phyloP scores from a whole-genome alignment of 1,284 basidiomycete genomes.

The Trichosporon faecale region DNA sequence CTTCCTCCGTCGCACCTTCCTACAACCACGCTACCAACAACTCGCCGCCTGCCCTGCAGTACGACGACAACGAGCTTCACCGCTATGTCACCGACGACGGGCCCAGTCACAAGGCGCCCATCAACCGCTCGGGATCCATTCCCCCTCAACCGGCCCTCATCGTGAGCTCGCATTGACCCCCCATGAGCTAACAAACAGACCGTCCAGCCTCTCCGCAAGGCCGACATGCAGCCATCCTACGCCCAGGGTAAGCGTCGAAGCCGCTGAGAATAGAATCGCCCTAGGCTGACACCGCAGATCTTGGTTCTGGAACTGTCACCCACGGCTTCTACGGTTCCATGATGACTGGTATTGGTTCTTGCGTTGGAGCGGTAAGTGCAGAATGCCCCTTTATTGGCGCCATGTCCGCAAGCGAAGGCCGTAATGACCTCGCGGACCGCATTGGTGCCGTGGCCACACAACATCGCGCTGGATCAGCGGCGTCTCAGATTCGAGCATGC shows the following conservation, averaged over 20 bases:
- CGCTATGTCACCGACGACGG: slow-evolving; percentile 46
- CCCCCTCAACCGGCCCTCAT: slow-evolving; percentile 11
- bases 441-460: too few relatives aligned
- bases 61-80: slow-evolving; percentile 38
- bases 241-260: slow-evolving; percentile 64
- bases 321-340: slow-evolving; percentile 83
- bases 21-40: slow-evolving; percentile 7
- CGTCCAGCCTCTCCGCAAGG: slow-evolving; percentile 49
- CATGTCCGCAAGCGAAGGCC: not conserved
- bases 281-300: not conserved
- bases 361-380: slow-evolving; percentile 47
- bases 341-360: slow-evolving; percentile 59
- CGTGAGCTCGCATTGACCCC: not conserved
- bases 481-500: too few relatives aligned
- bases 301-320: not conserved
- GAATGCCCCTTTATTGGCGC: not conserved
- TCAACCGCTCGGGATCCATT: not conserved
- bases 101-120: slow-evolving; percentile 35
- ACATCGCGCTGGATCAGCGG: too few relatives aligned
- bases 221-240: slow-evolving; percentile 65
- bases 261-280: not conserved
- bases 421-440: too few relatives aligned
- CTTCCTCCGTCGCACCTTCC: not conserved
- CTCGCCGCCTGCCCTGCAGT: slow-evolving; percentile 9
- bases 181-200: slow-evolving; percentile 31